Evolutionary conservation across 208 protist species (phyloP).

Genomic region (Paratrypanosoma confusum): DNA sequence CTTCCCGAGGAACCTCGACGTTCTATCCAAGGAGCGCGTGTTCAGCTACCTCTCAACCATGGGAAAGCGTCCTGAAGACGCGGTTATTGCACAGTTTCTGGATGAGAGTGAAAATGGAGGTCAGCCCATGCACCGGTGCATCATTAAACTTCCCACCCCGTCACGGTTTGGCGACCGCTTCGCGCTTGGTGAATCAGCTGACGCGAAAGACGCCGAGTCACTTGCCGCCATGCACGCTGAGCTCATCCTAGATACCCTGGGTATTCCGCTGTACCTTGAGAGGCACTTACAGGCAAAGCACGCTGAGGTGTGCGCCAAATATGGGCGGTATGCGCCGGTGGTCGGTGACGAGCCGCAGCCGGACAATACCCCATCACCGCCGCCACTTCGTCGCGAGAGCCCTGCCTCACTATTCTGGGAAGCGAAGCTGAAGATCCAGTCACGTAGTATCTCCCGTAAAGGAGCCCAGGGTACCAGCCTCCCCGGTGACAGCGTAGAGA

Average conservation of each 20-base stretch:
- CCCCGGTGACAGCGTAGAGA: too few species aligned
- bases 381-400: conserved; percentile 58
- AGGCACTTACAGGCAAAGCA: conserved; percentile 39
- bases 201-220: conserved; percentile 41
- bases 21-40: conserved; percentile 36
- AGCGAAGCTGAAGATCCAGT: conserved; percentile 16
- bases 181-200: conserved; percentile 60
- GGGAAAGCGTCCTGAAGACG: conserved; percentile 56
- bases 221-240: conserved; percentile 84
- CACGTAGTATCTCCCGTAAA: too few species aligned
- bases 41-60: conserved; percentile 50
- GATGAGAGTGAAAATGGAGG: conserved; percentile 33
- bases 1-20: conserved; percentile 45
- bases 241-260: conserved; percentile 77
- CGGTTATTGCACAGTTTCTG: conserved; percentile 37
- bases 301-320: conserved; percentile 33
- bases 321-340: conserved; percentile 52
- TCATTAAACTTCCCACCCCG: conserved; percentile 53
- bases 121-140: conserved; percentile 29
- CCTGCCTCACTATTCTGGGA: conserved; percentile 58
- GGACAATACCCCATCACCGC: conserved; percentile 44
- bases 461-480: too few species aligned
- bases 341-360: conserved; percentile 5
- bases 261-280: conserved; percentile 67
- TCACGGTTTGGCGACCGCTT: conserved; percentile 56